Evolutionary conservation across 768 basidiomycete genomes (phyloP), one percentile per base, ranked within the genome.

Genomic region (Boletus bicolor): DNA sequence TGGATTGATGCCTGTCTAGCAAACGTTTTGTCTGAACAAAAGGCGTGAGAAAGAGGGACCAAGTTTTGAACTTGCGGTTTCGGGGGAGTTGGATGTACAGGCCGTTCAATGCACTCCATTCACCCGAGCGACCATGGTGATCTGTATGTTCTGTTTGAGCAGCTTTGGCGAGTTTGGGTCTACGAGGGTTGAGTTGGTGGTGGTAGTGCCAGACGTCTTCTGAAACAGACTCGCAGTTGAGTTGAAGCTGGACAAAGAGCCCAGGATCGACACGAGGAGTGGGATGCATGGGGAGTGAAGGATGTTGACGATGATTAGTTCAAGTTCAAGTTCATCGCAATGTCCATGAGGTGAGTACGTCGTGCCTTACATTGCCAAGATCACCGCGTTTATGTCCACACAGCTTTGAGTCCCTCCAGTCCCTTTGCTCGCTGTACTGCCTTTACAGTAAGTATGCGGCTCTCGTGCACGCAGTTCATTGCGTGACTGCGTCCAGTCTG

Each of bases 401-500:
- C 70, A 72, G 19, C 17, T 59, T 64, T 17, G 69, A 76, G 12
- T 73, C 77, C 5, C 60, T 89, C 12, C 58, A 64, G 21, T 84
- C 82, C 57, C 75, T 91, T 11, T 75, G 76, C 4, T 55, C 60
- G 8, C 67, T 89, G 11, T 90, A 84, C 69, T 80, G 72, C 48
- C 87, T 89, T 2, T 19, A n/a, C n/a, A n/a, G n/a, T 77, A 76
- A 37, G 81, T 90, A 2, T 79, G 83, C 39, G 85, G 85, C 9
- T 82, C 81, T 21, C 77, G 79, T n/a, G 75, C 82, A 21, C 74
- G 19, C 19, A 19, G 19, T 19, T 19, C 19, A 19, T 19, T 19
- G 19, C 19, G 19, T 19, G 19, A 19, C 19, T 19, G 19, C 19
- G 19, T 19, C 19, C 19, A 19, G 19, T 19, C 19, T 19, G 73